Base-by-base conservation (phyloP, 202 grass and related monocot genomes). In the Elaeis oleifera region DNA sequence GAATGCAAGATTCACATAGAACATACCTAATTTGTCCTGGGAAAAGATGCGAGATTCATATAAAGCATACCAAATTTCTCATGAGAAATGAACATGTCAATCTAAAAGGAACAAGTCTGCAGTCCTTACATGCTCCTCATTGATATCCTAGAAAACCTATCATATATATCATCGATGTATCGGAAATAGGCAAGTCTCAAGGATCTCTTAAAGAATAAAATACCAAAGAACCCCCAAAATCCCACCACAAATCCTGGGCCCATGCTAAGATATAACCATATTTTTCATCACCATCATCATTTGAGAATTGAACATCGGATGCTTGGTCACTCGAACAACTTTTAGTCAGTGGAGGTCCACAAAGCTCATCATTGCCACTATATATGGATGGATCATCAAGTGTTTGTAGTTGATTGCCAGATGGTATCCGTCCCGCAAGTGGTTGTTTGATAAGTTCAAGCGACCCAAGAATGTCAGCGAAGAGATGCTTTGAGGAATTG, bases 381-480 rank as follows among this genome's bases (percentile, higher is more conserved):
- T 63, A 76, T 19, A 17, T 71, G 4, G 32, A 22, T 9, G 27
- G 17, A 29, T 6, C 26, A 50, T 17, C 36, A 7, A 74, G 16
- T 44, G 59, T 80, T 61, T 57, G 56, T 1, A 75, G 23, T 50
- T 80, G 78, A 50, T 23, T 50, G 3, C 58, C 31, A 3, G 36
- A 60, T 4, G 73, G 49, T 31, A 65, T 67, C 58, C 11, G 69
- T 24, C 18, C 51, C 26, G 62, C 19, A 68, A 67, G 44, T 50
- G n/a, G 15, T 78, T 71, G 26, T 39, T 70, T 14, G 74, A 86
- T 15, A 71, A 23, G 56, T 74, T 69, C 14, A 75, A 25, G 1
- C 5, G 11, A 6, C 3, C 2, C 26, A 68, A n/a, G 26, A 58
- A 74, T 32, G 4, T 49, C 8, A 67, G 61, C 1, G 24, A 20